phyloP scores from a whole-genome alignment of 192 early-diverging fungal genomes.

The Backusella luteola region DNA sequence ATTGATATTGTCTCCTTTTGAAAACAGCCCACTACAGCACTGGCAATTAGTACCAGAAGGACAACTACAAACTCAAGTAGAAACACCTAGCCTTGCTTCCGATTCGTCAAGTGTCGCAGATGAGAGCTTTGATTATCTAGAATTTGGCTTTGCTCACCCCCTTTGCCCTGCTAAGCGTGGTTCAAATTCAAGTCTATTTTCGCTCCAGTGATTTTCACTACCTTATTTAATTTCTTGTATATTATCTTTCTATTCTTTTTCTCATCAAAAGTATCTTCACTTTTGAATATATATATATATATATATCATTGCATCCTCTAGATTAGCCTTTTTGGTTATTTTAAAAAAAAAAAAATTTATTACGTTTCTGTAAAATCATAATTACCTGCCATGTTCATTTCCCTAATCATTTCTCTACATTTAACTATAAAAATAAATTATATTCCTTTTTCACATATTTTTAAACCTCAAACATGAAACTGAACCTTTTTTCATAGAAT shows the following conservation, averaged over 20 bases:
- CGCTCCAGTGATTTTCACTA: neutral
- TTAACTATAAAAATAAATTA: too few relatives aligned
- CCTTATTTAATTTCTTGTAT: neutral
- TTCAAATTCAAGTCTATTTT: neutral
- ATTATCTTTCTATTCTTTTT: neutral
- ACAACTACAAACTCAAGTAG: neutral
- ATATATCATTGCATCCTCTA: neutral
- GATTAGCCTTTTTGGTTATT: neutral
- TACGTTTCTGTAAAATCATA: too few relatives aligned
- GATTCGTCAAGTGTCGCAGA: neutral
- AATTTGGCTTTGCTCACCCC: conserved; percentile 1
- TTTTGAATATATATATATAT: neutral
- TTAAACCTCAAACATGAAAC: too few relatives aligned
- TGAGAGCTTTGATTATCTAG: neutral
- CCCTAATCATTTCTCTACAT: too few relatives aligned
- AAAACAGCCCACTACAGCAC: neutral
- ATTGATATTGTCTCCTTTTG: conserved; percentile 18
- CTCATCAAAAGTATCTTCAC: neutral
- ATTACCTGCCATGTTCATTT: too few relatives aligned
- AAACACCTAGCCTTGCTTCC: neutral
- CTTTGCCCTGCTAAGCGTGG: conserved; percentile 14
- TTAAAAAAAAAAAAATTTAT: too few relatives aligned
- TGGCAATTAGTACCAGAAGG: neutral
- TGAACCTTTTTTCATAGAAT: too few relatives aligned
- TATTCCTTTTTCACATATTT: too few relatives aligned